These are phyloP conservation scores for Clarkia xantiana DNA, from an alignment of 345 rosid species.

Conservation along the genomic window DNA sequence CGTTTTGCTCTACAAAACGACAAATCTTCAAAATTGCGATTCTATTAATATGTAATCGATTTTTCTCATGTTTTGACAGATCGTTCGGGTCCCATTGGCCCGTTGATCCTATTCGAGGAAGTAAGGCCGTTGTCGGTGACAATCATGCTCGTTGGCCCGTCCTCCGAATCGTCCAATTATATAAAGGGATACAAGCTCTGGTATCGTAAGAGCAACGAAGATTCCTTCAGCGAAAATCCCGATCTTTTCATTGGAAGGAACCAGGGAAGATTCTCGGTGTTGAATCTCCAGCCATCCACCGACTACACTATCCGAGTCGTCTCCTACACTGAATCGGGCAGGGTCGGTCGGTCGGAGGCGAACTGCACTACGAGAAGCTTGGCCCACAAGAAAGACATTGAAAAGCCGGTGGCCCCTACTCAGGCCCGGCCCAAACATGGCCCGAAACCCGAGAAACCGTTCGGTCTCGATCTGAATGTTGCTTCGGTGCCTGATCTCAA, in stretches of 20 bases:
- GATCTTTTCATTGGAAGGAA: slow-evolving; percentile 42
- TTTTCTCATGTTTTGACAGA: slow-evolving; percentile 16
- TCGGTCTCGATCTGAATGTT: slow-evolving; percentile 63
- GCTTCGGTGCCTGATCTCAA: slow-evolving; percentile 85
- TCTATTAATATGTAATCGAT: neutral
- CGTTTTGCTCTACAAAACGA: neutral
- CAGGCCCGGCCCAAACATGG: no score
- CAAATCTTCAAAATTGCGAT: neutral
- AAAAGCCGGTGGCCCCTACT: no score
- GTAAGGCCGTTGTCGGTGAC: slow-evolving; percentile 42
- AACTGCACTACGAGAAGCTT: slow-evolving; percentile 50
- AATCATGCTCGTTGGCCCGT: slow-evolving; percentile 49
- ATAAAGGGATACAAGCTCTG: slow-evolving; percentile 88
- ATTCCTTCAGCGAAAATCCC: slow-evolving; percentile 38
- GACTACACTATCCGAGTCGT: slow-evolving; percentile 56
- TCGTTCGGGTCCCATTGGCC: slow-evolving; percentile 58
- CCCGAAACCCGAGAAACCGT: slow-evolving; percentile 7
- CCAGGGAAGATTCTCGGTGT: slow-evolving; percentile 60
- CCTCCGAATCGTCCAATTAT: slow-evolving; percentile 24
- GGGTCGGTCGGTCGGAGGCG: slow-evolving; percentile 52
- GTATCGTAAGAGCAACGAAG: slow-evolving; percentile 67
- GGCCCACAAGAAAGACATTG: no score
- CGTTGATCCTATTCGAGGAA: slow-evolving; percentile 82
- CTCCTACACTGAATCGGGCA: slow-evolving; percentile 42
- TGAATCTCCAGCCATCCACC: slow-evolving; percentile 77